Evolutionary conservation across 306 rosid species (phyloP).

Genomic region (Canavalia ensiformis): DNA sequence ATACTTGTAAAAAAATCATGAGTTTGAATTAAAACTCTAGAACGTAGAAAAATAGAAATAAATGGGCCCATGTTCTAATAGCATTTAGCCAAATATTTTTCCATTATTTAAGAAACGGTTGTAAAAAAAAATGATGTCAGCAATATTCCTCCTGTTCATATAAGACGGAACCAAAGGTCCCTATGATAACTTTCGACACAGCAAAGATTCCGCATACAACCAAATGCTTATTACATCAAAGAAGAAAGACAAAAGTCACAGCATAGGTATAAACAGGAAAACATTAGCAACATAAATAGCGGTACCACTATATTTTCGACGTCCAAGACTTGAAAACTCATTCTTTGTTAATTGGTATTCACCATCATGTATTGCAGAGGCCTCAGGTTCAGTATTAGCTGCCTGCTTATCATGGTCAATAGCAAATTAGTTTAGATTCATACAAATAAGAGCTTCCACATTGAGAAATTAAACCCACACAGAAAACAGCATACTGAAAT

Average conservation of each 20-base stretch:
- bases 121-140: slow-evolving; percentile 46
- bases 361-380: slow-evolving; percentile 72
- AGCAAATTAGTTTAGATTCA: slow-evolving; percentile 31
- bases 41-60: background rate
- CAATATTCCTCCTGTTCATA: slow-evolving; percentile 45
- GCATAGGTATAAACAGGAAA: slow-evolving; percentile 35
- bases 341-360: slow-evolving; percentile 84
- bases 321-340: slow-evolving; percentile 79
- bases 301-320: slow-evolving; percentile 91
- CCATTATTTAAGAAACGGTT: slow-evolving; percentile 22
- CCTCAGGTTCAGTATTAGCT: slow-evolving; percentile 87
- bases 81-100: slow-evolving; percentile 7
- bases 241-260: slow-evolving; percentile 35
- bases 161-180: slow-evolving; percentile 53
- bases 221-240: slow-evolving; percentile 36
- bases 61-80: slow-evolving; percentile 2
- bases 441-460: slow-evolving; percentile 14
- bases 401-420: slow-evolving; percentile 69
- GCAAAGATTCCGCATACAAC: slow-evolving; percentile 26
- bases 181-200: slow-evolving; percentile 38
- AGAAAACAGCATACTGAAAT: slow-evolving; percentile 28
- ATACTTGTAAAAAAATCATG: background rate
- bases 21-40: slow-evolving; percentile 21
- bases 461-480: slow-evolving; percentile 18
- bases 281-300: slow-evolving; percentile 33